These are phyloP conservation scores for Exophiala sp. DNA, from an alignment of 2,329 filamentous ascomycete genomes.

Conservation along the genomic window DNA sequence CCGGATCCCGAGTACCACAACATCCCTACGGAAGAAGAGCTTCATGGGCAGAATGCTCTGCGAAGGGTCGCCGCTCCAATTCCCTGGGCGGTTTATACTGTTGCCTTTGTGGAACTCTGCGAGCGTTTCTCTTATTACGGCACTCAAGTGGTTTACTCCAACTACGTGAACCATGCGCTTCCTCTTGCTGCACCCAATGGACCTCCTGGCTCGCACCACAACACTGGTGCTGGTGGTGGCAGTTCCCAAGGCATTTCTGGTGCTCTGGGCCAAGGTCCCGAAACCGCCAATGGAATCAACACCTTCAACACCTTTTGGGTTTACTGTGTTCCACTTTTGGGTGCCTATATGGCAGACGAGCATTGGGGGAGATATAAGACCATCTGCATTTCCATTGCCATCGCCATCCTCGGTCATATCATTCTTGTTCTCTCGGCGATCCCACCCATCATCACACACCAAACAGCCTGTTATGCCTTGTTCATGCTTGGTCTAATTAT, in stretches of 20 bases:
- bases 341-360: slow-evolving; percentile 39
- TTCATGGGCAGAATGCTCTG: slow-evolving; percentile 11
- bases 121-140: slow-evolving; percentile 78
- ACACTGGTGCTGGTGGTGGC: slow-evolving; percentile 47
- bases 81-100: slow-evolving; percentile 63
- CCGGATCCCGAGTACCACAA: not conserved
- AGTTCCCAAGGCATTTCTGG: slow-evolving; percentile 48
- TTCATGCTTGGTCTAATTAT: slow-evolving; percentile 47
- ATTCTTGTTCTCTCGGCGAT: slow-evolving; percentile 31
- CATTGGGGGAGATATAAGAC: slow-evolving; percentile 54
- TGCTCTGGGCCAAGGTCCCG: slow-evolving; percentile 55
- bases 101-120: slow-evolving; percentile 62
- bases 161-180: slow-evolving; percentile 48
- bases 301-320: slow-evolving; percentile 55
- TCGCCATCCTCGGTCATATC: slow-evolving; percentile 35
- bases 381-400: slow-evolving; percentile 32
- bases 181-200: slow-evolving; percentile 44
- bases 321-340: slow-evolving; percentile 37
- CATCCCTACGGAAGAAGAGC: slow-evolving; percentile 22
- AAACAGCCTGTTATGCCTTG: slow-evolving; percentile 27
- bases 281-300: slow-evolving; percentile 53
- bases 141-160: slow-evolving; percentile 62
- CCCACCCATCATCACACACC: slow-evolving; percentile 24
- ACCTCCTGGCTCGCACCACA: slow-evolving; percentile 32
- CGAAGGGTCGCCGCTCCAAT: slow-evolving; percentile 39